Conservation (phyloP, 768 basidiomycete genomes). For the Lentinula detonsa region DNA sequence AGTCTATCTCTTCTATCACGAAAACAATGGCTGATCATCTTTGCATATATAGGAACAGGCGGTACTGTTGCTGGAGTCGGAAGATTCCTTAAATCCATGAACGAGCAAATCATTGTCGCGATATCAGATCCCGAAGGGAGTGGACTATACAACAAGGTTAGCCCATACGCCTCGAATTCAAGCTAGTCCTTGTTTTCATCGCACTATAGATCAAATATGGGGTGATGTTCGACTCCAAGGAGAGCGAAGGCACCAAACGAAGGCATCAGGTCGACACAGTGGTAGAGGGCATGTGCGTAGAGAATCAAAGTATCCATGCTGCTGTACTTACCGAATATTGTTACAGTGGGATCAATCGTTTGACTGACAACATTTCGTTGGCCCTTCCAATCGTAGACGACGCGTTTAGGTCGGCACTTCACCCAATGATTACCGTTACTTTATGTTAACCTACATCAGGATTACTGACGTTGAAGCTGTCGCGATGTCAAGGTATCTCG, state of each 20-base stretch:
- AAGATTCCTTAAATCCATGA: conserved; percentile 69
- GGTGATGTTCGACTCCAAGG: conserved; percentile 92
- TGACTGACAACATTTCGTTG: conserved; percentile 86
- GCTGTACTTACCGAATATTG: neutral
- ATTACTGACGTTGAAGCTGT: conserved; percentile 93
- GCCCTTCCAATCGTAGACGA: conserved; percentile 85
- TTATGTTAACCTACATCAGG: conserved; percentile 29
- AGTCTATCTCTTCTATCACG: conserved; percentile 7
- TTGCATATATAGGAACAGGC: conserved; percentile 64
- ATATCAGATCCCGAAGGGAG: conserved; percentile 92
- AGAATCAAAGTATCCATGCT: conserved; percentile 10
- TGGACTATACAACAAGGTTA: conserved; percentile 89
- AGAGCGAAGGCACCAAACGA: conserved; percentile 90
- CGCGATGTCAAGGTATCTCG: conserved; percentile 91
- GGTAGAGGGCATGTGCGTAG: conserved; percentile 79
- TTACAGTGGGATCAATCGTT: conserved; percentile 82
- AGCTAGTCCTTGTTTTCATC: neutral
- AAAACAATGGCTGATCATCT: neutral
- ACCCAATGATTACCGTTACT: neutral
- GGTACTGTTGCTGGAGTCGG: conserved; percentile 91
- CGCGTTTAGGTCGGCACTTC: conserved; percentile 61
- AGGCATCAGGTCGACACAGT: conserved; percentile 95
- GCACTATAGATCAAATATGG: conserved; percentile 68
- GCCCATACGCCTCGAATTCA: neutral
- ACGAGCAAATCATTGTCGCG: conserved; percentile 59